Conservation (phyloP, 768 basidiomycete species). For the Termitomyces eurrhizus region DNA sequence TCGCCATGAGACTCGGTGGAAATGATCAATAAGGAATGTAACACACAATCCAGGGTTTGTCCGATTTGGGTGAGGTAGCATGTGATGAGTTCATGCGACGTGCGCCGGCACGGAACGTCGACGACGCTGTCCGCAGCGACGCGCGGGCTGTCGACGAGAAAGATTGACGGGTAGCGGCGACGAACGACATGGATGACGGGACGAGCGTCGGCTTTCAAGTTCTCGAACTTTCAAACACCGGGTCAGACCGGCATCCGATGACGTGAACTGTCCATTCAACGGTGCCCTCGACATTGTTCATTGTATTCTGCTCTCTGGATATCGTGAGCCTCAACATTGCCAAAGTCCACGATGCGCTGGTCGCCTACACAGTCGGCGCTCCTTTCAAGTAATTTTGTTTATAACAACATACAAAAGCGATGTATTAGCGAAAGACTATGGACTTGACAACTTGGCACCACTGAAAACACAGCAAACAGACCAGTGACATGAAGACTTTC, state of each 20-base stretch:
- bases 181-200: slow-evolving; percentile 33
- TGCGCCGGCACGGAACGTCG: slow-evolving; percentile 23
- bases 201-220: slow-evolving; percentile 8
- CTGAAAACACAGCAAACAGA: slow-evolving; percentile 16
- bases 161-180: slow-evolving; percentile 32
- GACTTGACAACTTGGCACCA: not conserved
- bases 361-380: too few relatives aligned
- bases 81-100: slow-evolving; percentile 37
- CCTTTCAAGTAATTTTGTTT: too few relatives aligned
- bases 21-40: slow-evolving; percentile 7
- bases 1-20: not conserved
- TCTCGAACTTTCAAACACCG: slow-evolving; percentile 20
- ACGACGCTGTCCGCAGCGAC: slow-evolving; percentile 19
- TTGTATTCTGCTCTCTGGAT: not conserved
- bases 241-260: slow-evolving; percentile 34
- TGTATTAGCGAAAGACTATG: not conserved
- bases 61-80: slow-evolving; percentile 27
- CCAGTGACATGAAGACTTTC: not conserved
- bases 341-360: too few relatives aligned
- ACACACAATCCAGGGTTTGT: slow-evolving; percentile 45
- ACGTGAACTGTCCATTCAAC: slow-evolving; percentile 6
- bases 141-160: slow-evolving; percentile 31
- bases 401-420: not conserved
- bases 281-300: not conserved
- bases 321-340: not conserved